Percentiles rank a stretch among this genome's conserved stretches.
Conservation (phyloP, 768 basidiomycete species). For the Panaeolus papilionaceus region DNA sequence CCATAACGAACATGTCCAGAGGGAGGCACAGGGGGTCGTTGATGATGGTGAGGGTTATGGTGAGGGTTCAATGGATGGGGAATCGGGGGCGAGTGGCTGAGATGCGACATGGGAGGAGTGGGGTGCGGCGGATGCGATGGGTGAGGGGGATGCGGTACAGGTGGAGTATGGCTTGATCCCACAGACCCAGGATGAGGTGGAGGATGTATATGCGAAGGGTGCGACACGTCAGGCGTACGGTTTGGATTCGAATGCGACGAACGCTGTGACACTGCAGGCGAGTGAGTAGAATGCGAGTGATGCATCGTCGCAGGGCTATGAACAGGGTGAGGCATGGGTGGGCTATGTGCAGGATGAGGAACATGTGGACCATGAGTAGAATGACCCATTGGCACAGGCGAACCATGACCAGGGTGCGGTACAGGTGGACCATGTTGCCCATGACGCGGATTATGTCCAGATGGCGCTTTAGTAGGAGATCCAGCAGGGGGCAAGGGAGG, state of each 20-base stretch:
- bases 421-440: neutral
- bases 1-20: neutral
- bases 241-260: slow-evolving; percentile 5
- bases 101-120: neutral
- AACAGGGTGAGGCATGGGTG: neutral
- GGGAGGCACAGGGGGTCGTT: neutral
- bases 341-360: neutral
- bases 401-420: neutral
- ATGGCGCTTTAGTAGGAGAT: neutral
- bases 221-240: slow-evolving; percentile 2
- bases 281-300: neutral
- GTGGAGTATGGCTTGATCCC: neutral
- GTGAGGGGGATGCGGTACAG: neutral
- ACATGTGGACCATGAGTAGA: neutral
- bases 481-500: neutral
- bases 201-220: neutral
- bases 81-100: neutral
- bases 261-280: slow-evolving; percentile 3
- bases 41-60: neutral
- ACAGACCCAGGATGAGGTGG: neutral
- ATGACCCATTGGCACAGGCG: neutral
- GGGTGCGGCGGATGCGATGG: neutral
- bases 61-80: neutral
- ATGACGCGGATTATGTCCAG: neutral
- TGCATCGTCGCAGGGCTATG: neutral